Percentiles rank a stretch among this genome's conserved stretches.
phyloP scores from a whole-genome alignment of 768 basidiomycete species.

The Collybia nuda region DNA sequence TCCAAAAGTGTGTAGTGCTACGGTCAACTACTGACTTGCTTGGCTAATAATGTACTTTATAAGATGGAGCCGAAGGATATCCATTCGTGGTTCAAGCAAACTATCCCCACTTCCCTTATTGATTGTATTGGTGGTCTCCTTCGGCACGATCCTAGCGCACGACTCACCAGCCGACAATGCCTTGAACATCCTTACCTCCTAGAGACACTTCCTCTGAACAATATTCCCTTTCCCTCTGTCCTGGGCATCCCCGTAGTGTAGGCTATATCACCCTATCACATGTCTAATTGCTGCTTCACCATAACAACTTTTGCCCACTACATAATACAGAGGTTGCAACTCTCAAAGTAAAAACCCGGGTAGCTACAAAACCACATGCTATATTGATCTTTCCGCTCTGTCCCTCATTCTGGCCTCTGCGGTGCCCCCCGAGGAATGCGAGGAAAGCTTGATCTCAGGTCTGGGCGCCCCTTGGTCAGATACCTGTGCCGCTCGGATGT shows the following conservation, averaged over 20 bases:
- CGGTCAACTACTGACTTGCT: slow-evolving; percentile 7
- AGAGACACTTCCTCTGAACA: slow-evolving; percentile 70
- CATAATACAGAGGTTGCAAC: too few relatives aligned
- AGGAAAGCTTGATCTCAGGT: too few relatives aligned
- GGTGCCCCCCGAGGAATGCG: too few relatives aligned
- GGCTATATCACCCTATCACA: slow-evolving; percentile 29
- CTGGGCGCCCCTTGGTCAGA: too few relatives aligned
- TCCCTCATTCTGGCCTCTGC: too few relatives aligned
- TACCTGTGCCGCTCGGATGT: too few relatives aligned
- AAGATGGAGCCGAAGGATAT: slow-evolving; percentile 71
- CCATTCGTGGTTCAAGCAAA: slow-evolving; percentile 72
- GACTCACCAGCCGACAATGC: slow-evolving; percentile 86
- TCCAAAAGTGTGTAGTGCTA: slow-evolving; percentile 66
- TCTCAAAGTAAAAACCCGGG: too few relatives aligned
- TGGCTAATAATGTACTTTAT: slow-evolving; percentile 4
- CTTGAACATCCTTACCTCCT: slow-evolving; percentile 86
- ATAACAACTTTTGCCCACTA: too few relatives aligned
- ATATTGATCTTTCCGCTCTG: too few relatives aligned
- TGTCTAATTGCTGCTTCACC: too few relatives aligned
- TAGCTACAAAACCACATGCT: too few relatives aligned
- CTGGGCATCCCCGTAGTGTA: slow-evolving; percentile 40
- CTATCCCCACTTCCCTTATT: slow-evolving; percentile 76
- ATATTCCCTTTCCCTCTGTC: slow-evolving; percentile 60
- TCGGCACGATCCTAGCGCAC: slow-evolving; percentile 85
- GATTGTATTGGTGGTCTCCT: slow-evolving; percentile 92